A percentile compares a stretch with the other conserved stretches of the same genome.
Conservation (phyloP, 2,329 filamentous ascomycete genomes). For the Mycosphaerelloides madeirae region DNA sequence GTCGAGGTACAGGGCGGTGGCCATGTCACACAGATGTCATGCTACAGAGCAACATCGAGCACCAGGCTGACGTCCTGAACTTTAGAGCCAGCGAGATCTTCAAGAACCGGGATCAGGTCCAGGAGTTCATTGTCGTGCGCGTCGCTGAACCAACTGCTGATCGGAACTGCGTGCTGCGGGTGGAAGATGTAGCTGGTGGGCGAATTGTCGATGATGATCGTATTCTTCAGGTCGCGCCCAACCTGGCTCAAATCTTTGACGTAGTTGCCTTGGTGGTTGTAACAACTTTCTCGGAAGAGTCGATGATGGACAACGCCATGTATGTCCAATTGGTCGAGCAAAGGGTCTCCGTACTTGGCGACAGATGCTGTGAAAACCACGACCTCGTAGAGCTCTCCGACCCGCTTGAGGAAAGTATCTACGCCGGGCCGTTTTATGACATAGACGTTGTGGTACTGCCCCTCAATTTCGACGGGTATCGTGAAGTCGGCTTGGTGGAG, state of each 20-base stretch:
- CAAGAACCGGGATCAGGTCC: slow-evolving; percentile 94
- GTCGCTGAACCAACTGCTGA: slow-evolving; percentile 99
- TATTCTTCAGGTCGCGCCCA: slow-evolving; percentile 90
- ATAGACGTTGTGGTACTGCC: slow-evolving; percentile 98
- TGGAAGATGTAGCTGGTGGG: slow-evolving; percentile 99
- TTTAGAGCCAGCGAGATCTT: slow-evolving; percentile 83
- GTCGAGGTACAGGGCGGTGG: background rate
- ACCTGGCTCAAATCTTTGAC: slow-evolving; percentile 98
- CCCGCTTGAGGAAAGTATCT: slow-evolving; percentile 97
- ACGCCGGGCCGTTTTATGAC: slow-evolving; percentile 99
- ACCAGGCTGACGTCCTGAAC: slow-evolving; percentile 96
- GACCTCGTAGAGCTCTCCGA: slow-evolving; percentile 95
- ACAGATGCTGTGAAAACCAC: slow-evolving; percentile 98
- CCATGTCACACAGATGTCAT: slow-evolving; percentile 2
- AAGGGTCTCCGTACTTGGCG: slow-evolving; percentile 96
- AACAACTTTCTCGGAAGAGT: slow-evolving; percentile 96
- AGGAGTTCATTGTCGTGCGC: slow-evolving; percentile 98
- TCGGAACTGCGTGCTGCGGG: slow-evolving; percentile 95
- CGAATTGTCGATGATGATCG: slow-evolving; percentile 99
- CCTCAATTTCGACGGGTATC: slow-evolving; percentile 97
- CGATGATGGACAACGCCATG: slow-evolving; percentile 95
- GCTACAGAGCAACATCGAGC: slow-evolving; percentile 72
- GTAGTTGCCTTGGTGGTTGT: slow-evolving; percentile 98
- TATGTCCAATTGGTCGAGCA: slow-evolving; percentile 94
- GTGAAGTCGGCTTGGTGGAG: slow-evolving; percentile 98